phyloP scores from a whole-genome alignment of 2,329 filamentous ascomycete genomes.

The Myriosclerotinia curreyana region DNA sequence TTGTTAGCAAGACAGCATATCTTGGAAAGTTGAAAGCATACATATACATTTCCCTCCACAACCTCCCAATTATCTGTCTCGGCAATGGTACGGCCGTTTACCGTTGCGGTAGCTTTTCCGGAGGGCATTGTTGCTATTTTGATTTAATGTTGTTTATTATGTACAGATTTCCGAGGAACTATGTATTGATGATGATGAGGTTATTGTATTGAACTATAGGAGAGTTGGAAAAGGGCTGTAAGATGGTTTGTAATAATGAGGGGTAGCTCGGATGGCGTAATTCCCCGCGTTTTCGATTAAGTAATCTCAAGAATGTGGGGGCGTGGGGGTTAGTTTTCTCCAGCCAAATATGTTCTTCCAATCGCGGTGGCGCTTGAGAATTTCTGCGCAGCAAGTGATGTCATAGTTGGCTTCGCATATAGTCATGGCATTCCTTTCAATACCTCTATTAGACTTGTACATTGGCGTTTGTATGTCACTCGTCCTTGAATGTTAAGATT shows the following conservation, averaged over 20 bases:
- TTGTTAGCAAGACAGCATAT: conserved; percentile 21
- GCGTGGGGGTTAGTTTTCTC: not conserved
- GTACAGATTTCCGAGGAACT: not conserved
- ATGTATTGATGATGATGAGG: not conserved
- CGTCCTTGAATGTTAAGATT: too few species aligned
- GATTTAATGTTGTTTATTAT: not conserved
- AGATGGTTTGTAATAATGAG: conserved; percentile 18
- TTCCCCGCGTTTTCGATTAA: conserved; percentile 8
- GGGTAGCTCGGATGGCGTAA: conserved; percentile 12
- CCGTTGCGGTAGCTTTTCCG: conserved; percentile 41
- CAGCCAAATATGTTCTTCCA: not conserved
- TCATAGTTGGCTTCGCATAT: too few species aligned
- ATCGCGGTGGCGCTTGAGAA: too few species aligned
- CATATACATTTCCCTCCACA: conserved; percentile 50
- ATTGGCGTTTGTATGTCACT: too few species aligned
- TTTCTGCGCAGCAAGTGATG: too few species aligned
- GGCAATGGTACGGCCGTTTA: conserved; percentile 46
- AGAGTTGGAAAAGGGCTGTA: not conserved
- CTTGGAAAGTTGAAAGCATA: conserved; percentile 32
- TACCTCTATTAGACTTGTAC: too few species aligned
- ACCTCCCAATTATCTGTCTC: conserved; percentile 46
- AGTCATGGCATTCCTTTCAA: too few species aligned
- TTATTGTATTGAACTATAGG: not conserved
- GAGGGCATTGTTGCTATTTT: conserved; percentile 25
- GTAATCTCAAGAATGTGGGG: not conserved